Evolutionary conservation across 208 protist species (phyloP), one percentile per base, ranked within the genome.

Genomic region (Crithidia brevicula): DNA sequence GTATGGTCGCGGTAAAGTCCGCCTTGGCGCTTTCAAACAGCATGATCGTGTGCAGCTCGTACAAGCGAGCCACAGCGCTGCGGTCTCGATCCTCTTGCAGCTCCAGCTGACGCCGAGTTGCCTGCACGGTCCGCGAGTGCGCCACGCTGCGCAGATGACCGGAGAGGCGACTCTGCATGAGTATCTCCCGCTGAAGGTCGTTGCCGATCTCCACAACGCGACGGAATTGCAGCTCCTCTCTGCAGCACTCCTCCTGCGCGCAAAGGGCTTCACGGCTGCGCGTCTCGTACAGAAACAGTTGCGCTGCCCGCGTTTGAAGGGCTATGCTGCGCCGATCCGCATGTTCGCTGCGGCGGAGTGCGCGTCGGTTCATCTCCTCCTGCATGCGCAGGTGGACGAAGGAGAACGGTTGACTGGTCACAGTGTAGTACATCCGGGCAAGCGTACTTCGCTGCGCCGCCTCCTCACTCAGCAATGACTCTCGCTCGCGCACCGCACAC

Each of bases 181-280:
- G 25, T 30, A 72, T 64, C 50, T 80, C 81, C 0, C 52, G 68
- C 45, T 82, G 81, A 8, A 82, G 20, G 51, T 69, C 59, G 50
- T 83, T 60, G 9, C 82, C 82, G 11, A 88, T 63, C 43, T 85
- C 79, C n/a, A 88, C 71, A n/a, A 83, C 50, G 23, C 82, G 78
- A 15, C 82, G 74, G 53, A 67, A 54, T 22, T 34, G 31, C 59
- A 81, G 27, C 52, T 88, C 82, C 20, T 67, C 28, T 1, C 71
- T 49, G 9, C 38, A 43, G 54, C 80, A 71, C 22, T 27, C 38
- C 38, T 81, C 82, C 30, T 60, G 30, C 1, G 50, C 54, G 20
- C 22, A 38, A 18, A 83, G 10, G 7, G 15, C 22, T 1, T 8
- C 38, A 13, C 82, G 77, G 2, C 25, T 30, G 18, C 34, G 22